Base-by-base conservation (phyloP, 2,329 filamentous ascomycete species). In the Epichloe baconii region DNA sequence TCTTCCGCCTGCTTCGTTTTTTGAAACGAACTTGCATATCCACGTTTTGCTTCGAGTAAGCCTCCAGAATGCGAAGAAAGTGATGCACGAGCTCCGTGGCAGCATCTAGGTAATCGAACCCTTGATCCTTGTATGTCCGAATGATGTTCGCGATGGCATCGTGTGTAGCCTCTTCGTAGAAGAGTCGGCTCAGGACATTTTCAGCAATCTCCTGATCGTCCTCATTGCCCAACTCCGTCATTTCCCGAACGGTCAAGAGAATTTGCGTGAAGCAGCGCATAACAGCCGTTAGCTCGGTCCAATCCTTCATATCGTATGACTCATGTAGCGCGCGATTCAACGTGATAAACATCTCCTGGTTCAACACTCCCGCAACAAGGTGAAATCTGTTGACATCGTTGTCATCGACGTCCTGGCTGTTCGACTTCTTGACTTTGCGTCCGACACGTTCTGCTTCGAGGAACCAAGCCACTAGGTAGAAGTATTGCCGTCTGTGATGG, bases 131-230 rank as follows among this genome's bases (percentile, higher is more conserved):
- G 71, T 94, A 97, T n/a, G 78, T 83, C 55, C 85, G 78, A 1
- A 91, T 75, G 49, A 96, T 86, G 53, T 82, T 79, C 34, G 91
- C 78, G 48, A 98, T 79, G 23, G 86, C 78, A 55, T 98, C 91
- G 61, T 98, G 90, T 0, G 90, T 96, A 0, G 87, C 80, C 62
- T 97, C 89, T 67, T 98, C 93, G 68, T 98, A 98, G 66, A 98
- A 98, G n/a, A 98, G 88, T 54, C 91, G 87, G 60, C 86, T 94
- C 49, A 95, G 80, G 12, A 95, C 96, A 59, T 98, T 98, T 64
- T 98, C 91, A 0, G 93, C 91, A 64, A 98, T 97, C 59, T 97
- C 93, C 62, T 95, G 86, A 58, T 98, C 88, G n/a, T 96, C 90
- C 55, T 96, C 90, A 34, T 87, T 78, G 1, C 79, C 77, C 1